Base-by-base conservation (phyloP, 2,329 filamentous ascomycete species). In the Cladosporium sp. region DNA sequence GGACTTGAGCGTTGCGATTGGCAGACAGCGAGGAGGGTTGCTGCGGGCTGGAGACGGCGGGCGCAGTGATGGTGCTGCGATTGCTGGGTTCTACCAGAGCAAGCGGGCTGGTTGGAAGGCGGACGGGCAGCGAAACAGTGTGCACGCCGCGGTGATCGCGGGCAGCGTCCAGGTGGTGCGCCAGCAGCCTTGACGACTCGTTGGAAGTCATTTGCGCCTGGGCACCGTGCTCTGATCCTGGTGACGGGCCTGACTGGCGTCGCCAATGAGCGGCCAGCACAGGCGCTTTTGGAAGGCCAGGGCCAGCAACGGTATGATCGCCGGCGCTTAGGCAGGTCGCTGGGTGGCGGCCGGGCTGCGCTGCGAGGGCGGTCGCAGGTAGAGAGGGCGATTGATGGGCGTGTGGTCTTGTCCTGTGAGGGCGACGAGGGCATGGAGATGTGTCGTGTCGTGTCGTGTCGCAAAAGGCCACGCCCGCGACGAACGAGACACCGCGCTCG, bases 261-360 rank as follows among this genome's bases (percentile, higher is more conserved):
- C 52, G 39, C 52, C 52, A 55, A 55, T 55, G 32, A 55, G 52
- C 37, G 52, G 52, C 40, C 52, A 37, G 52, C 52, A 25, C 40
- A 36, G 50, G 50, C 50, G 50, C 50, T 53, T 50, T 25, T 25
- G 24, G 28, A 32, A 25, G 28, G 24, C 45, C 45, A 48, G 45
- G 45, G 45, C 45, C 45, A 48, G 45, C 45, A 34, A 48, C 45
- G 28, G 45, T 32, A 48, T 48, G 45, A 48, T 48, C 45, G 45
- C 45, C 45, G 45, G 45, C 45, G 45, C 45, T 48, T 48, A 48
- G 28, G 45, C 45, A 48, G 45, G 45, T 48, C 45, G 45, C 22
- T 45, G 42, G 4, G 22, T 28, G 17, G 45, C 24, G 17, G 28
- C 17, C 32, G 24, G 28, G 19, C 4, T 12, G 36, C n/a, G 17